These are phyloP conservation scores for Mucor indicus DNA, from an alignment of 371 early-diverging fungal genomes.

Conservation along the genomic window DNA sequence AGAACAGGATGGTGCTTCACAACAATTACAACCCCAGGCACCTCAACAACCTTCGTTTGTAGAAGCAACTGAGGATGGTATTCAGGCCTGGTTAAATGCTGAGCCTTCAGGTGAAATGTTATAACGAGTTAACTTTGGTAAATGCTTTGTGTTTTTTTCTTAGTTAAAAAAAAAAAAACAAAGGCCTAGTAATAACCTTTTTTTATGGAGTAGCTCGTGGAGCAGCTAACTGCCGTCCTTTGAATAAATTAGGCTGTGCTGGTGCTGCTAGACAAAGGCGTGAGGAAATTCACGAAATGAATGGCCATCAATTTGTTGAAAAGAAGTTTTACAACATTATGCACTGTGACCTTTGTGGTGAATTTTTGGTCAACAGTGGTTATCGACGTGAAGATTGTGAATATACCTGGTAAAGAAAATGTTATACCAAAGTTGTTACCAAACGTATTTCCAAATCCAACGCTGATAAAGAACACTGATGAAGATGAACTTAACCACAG, in stretches of 20 bases:
- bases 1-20: neutral
- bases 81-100: conserved; percentile 85
- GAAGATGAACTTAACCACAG: conserved; percentile 79
- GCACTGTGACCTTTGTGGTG: conserved; percentile 93
- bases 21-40: conserved; percentile 5
- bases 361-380: conserved; percentile 85
- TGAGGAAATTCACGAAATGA: conserved; percentile 75
- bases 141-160: too few species aligned
- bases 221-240: conserved; percentile 51
- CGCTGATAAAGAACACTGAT: conserved; percentile 57
- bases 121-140: conserved; percentile 79
- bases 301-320: conserved; percentile 89
- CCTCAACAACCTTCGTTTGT: conserved; percentile 16
- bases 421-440: conserved; percentile 81
- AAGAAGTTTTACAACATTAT: conserved; percentile 89
- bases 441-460: conserved; percentile 82
- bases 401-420: conserved; percentile 91
- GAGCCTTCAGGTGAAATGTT: conserved; percentile 89
- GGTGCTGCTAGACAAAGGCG: conserved; percentile 86
- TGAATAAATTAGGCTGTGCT: conserved; percentile 78
- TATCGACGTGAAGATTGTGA: conserved; percentile 96
- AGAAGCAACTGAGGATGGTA: conserved; percentile 49
- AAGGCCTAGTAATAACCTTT: too few species aligned
- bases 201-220: conserved; percentile 38
- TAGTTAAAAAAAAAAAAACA: too few species aligned